Percentiles rank a stretch among this genome's conserved stretches.
phyloP scores from a whole-genome alignment of 129 eudicot species.

The Arctium lappa region DNA sequence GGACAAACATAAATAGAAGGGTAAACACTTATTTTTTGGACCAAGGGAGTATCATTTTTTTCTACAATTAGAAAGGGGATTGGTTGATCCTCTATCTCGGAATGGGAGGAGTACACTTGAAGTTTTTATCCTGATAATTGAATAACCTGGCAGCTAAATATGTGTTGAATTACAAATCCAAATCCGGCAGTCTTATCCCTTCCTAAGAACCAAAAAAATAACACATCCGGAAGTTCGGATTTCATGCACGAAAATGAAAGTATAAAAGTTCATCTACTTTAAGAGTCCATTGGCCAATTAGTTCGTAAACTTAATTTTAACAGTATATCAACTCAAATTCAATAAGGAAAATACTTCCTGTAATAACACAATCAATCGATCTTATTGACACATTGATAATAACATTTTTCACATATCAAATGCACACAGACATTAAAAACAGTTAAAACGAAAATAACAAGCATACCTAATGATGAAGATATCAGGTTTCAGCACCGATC shows the following conservation, averaged over 20 bases:
- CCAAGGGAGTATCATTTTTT: background rate
- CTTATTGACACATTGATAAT: background rate
- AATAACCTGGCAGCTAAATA: background rate
- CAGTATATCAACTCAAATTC: slow-evolving; percentile 3
- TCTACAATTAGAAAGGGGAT: background rate
- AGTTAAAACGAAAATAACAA: background rate
- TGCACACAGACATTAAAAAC: background rate
- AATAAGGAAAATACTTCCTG: background rate
- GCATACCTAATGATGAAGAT: background rate
- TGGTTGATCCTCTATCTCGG: slow-evolving; percentile 11
- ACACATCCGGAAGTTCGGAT: background rate
- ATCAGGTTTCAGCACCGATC: background rate
- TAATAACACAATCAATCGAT: background rate
- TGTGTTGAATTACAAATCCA: background rate
- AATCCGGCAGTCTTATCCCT: slow-evolving; percentile 9
- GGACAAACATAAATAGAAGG: too few species aligned
- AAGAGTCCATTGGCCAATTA: slow-evolving; percentile 11
- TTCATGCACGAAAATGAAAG: background rate
- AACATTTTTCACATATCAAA: background rate
- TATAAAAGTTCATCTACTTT: slow-evolving; percentile 4
- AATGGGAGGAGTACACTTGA: background rate
- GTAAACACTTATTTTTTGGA: too few species aligned
- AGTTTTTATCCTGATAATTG: background rate
- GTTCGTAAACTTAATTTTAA: background rate
- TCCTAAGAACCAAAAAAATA: background rate